Base-by-base conservation (phyloP, 176 grass and related monocot species). In the Raddia guianensis region DNA sequence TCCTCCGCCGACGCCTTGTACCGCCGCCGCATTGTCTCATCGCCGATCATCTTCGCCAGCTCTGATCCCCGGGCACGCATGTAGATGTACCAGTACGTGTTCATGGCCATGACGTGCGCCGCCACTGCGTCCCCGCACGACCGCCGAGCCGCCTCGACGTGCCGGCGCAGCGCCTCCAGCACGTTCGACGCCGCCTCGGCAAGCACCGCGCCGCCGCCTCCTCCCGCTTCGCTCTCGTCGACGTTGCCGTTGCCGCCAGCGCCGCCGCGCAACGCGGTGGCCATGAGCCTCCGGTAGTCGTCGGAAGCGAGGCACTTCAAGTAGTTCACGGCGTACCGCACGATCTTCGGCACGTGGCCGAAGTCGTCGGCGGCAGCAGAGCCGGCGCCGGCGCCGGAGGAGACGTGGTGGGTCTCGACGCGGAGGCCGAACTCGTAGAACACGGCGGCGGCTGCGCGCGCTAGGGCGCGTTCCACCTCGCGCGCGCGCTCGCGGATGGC, bases 21-120 rank as follows among this genome's bases (percentile, higher is more conserved):
- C 58, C 64, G 69, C 35, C 70, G 78, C 51, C 66, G 68, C 85
- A 90, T 88, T 8, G 79, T 9, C 10, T 93, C 91, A 62, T 93
- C 91, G 18, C 91, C 91, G 15, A 88, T 44, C 20, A 90, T 74
- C 65, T 16, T 83, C 43, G 91, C 82, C 5, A 90, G 88, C 79
- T 93, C 88, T 20, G 85, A 58, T 2, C 91, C 91, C 7, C 79
- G 66, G 20, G 82, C 57, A 5, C 91, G 86, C 88, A 88, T 93
- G 91, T 88, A 90, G 9, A 93, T 80, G 88, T 93, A 88, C 91
- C 91, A 93, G 85, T 93, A 93, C 18, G 91, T 66, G 71, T 93
- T 93, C 78, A 87, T 93, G 21, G 91, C 88, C 82, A 79, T 47
- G 6, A 90, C 79, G 78, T 90, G 88, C 33, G 82, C 32, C 45